Evolutionary conservation across 805 yeast genomes (phyloP), one percentile per base, ranked within the genome.

Genomic region (Myxozyma neglecta): DNA sequence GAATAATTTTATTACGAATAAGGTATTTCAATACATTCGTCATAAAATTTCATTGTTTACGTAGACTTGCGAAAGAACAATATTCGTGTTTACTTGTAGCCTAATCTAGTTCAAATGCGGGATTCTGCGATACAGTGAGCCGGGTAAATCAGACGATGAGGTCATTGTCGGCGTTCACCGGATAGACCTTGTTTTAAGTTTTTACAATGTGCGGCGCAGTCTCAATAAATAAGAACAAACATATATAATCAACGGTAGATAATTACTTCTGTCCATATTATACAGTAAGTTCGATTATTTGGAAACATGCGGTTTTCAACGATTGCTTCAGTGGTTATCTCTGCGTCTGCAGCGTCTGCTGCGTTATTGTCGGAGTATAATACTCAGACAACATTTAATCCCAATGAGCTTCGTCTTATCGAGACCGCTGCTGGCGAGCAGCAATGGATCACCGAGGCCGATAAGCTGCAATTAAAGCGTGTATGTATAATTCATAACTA

Each of bases 381-480:
- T 49, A 18, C 56, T 2, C 64, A 58, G 61, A 35, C 67, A 14
- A 37, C 34, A 16, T 59, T 64, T 47, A 56, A 57, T 40, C 64
- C 61, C 40, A 51, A 56, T 47, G 64, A 58, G 54, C 51, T 62
- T 18, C 63, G 68, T 34, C 60, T 64, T 37, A 60, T 64, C 50
- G 51, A 63, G 67, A 64, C 66, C 57, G 66, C 52, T 34, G 36
- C 54, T 29, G 66, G 64, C 34, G 43, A 45, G 13, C 56, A 49
- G 43, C 60, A 60, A 56, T 68, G 68, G 59, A 78, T 77, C 54
- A 69, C 74, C 14, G 84, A 81, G 59, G 71, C 71, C 13, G 81
- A 82, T 56, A 77, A 82, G 68, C 66, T 80, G n/a, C 70, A 69
- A n/a, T 70, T 82, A 48, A 76, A 76, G 68, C 72, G 75, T 8